Base-by-base conservation (phyloP, 1,284 basidiomycete species). In the Ganoderma boninense region DNA sequence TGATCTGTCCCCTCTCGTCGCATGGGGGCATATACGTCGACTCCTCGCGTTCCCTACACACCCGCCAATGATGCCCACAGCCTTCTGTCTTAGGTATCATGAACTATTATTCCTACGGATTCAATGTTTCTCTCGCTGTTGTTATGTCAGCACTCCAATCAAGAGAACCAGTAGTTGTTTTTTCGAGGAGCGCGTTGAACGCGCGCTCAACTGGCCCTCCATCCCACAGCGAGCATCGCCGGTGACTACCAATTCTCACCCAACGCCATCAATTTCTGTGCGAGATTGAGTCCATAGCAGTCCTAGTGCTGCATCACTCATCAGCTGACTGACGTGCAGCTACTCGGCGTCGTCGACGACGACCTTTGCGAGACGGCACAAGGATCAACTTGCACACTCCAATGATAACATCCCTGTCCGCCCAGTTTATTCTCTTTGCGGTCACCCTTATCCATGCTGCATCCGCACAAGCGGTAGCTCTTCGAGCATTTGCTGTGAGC, bases 321-420 rank as follows among this genome's bases (percentile, higher is more conserved):
- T 95, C 78, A 92, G 92, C 79, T 89, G 93, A 64, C 93, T 94
- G 2, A 91, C 90, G 1, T 94, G 94, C 0, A 92, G 93, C 16
- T 95, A 95, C 79, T 94, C 92, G 35, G 92, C 93, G 67, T 90
- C 92, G 1, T 93, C 92, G 20, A 90, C 92, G 75, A 90, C 90
- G 0, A 92, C 92, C 16, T 78, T 92, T 73, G 85, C 90, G 42
- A 78, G 78, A 54, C 76, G 77, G 1, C 94, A 93, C 79, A 90
- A 91, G 64, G 91, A 94, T 67, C 82, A 83, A 1, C 80, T 79
- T 29, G 68, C 77, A 38, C 86, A 88, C 67, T 81, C 84, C 60
- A 81, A 82, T 20, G 83, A 91, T 69, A 91, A 88, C 75, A 92
- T 74, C 91, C 92, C 75, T 87, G 79, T 7, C 80, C 80, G 62